A percentile compares a stretch with the other conserved stretches of the same genome.
These are phyloP conservation scores for Multifurca ochricompacta DNA, from an alignment of 768 basidiomycete species.

Conservation along the genomic window DNA sequence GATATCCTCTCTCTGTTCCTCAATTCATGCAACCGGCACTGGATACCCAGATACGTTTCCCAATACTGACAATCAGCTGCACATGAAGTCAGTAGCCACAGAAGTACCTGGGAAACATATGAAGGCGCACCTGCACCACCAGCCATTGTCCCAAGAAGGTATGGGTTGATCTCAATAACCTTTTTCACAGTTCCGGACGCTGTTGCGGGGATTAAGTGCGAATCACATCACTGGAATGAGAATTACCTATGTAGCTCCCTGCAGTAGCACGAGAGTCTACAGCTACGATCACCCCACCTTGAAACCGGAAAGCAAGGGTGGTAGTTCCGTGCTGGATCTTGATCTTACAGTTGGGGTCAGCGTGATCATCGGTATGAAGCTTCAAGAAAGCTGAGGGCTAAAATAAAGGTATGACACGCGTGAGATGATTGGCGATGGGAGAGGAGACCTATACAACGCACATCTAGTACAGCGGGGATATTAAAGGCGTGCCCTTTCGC, in stretches of 20 bases:
- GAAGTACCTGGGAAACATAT: background rate
- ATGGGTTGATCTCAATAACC: conserved; percentile 99
- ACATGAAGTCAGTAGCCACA: background rate
- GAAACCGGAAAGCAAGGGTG: conserved; percentile 92
- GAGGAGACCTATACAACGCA: conserved; percentile 33
- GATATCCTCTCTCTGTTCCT: conserved; percentile 96
- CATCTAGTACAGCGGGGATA: conserved; percentile 69
- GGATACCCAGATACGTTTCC: conserved; percentile 99
- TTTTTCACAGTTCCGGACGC: conserved; percentile 98
- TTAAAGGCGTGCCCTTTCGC: conserved; percentile 66
- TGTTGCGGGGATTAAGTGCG: conserved; percentile 27
- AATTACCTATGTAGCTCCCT: conserved; percentile 90
- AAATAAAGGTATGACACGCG: background rate
- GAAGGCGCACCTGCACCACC: conserved; percentile 81
- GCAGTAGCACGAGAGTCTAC: conserved; percentile 98
- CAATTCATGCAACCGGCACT: conserved; percentile 94
- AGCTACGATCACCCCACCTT: conserved; percentile 97
- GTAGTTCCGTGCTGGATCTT: conserved; percentile 99
- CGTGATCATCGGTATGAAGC: conserved; percentile 91
- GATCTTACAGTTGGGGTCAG: conserved; percentile 90
- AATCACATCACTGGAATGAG: background rate
- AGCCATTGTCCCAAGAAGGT: conserved; percentile 98
- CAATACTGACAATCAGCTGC: conserved; percentile 94
- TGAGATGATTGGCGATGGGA: background rate
- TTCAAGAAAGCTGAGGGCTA: conserved; percentile 89